A percentile compares a stretch with the other conserved stretches of the same genome.
These are phyloP conservation scores for Populus simonii DNA, from an alignment of 345 rosid genomes.

Conservation along the genomic window DNA sequence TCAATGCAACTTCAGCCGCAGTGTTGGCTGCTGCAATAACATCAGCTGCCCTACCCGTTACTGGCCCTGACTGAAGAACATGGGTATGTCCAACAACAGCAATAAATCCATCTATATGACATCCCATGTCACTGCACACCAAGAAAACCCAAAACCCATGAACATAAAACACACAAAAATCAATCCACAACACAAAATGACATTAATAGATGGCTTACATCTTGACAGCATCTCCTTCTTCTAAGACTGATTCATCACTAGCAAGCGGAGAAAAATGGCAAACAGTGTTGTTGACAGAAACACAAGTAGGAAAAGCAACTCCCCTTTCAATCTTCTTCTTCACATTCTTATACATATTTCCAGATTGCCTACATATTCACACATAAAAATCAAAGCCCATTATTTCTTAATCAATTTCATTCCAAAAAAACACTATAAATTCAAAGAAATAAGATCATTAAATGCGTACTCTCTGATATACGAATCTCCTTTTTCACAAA, in stretches of 20 bases:
- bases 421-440: neutral
- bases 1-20: constrained; percentile 96
- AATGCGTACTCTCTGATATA: constrained; percentile 78
- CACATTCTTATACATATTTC: constrained; percentile 83
- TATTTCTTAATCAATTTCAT: neutral
- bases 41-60: constrained; percentile 79
- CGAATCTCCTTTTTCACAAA: constrained; percentile 85
- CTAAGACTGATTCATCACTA: constrained; percentile 65
- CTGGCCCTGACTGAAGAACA: constrained; percentile 69
- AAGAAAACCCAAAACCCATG: constrained; percentile 1
- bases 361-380: constrained; percentile 58
- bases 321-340: constrained; percentile 95
- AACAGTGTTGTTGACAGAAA: constrained; percentile 83
- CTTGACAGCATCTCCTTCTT: constrained; percentile 84
- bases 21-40: constrained; percentile 90
- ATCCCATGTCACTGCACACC: constrained; percentile 78
- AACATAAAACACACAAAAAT: neutral
- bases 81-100: constrained; percentile 90
- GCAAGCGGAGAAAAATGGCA: constrained; percentile 93
- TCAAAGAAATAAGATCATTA: neutral
- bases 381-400: neutral
- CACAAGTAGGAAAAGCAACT: constrained; percentile 89
- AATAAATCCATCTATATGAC: constrained; percentile 98
- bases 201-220: constrained; percentile 48
- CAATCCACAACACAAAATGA: neutral